These are phyloP conservation scores for Syzygium grande DNA, from an alignment of 345 rosid genomes.

Conservation along the genomic window DNA sequence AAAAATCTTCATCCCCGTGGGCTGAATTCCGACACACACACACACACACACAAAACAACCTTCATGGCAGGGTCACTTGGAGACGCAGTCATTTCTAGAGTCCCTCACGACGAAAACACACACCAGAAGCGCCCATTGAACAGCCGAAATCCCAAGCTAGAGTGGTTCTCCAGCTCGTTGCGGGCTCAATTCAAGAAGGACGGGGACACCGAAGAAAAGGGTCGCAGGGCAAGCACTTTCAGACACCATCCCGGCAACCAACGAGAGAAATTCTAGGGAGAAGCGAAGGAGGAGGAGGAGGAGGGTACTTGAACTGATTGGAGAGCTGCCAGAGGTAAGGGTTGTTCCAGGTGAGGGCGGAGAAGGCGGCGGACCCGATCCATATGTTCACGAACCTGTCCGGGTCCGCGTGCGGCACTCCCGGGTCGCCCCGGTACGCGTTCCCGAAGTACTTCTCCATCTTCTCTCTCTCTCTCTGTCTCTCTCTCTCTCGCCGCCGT, in stretches of 20 bases:
- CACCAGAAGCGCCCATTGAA: not conserved
- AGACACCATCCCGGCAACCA: not conserved
- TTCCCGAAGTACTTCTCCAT: conserved; percentile 95
- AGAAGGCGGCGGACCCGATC: conserved; percentile 75
- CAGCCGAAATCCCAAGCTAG: not conserved
- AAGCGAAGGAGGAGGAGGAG: not conserved
- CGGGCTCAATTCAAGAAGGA: not conserved
- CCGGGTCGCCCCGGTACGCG: conserved; percentile 92
- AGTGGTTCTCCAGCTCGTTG: not conserved
- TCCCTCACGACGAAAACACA: too few species aligned
- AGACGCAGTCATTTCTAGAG: too few species aligned
- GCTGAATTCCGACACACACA: too few species aligned
- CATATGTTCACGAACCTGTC: conserved; percentile 73
- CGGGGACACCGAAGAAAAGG: not conserved
- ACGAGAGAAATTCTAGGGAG: not conserved
- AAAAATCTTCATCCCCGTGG: too few species aligned
- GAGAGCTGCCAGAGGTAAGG: conserved; percentile 86
- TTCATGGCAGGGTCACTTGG: too few species aligned
- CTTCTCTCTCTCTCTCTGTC: not conserved
- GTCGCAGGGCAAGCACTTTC: not conserved
- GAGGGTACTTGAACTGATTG: conserved; percentile 55
- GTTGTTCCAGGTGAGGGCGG: conserved; percentile 48
- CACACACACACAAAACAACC: too few species aligned
- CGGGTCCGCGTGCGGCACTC: conserved; percentile 78
- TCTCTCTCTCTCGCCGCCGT: not conserved